A percentile compares a stretch with the other conserved stretches of the same genome.
Evolutionary conservation across 2,329 filamentous ascomycete species (phyloP).

Genomic region (Macrophomina pseudophaseolina): DNA sequence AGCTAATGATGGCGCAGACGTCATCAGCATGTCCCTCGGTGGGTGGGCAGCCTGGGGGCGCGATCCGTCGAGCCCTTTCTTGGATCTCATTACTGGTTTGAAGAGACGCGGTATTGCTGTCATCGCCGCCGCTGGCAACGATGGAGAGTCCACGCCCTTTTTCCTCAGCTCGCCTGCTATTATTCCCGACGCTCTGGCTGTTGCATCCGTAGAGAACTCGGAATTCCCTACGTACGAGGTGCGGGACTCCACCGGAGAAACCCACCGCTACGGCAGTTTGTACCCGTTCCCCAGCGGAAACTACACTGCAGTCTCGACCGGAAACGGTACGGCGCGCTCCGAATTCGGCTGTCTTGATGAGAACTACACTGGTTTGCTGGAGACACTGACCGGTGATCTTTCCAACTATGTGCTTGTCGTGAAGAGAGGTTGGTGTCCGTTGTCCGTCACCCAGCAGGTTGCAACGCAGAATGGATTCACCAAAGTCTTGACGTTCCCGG

Average conservation of each 20-base stretch:
- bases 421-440: background rate
- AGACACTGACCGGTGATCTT: background rate
- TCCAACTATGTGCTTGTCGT: conserved; percentile 8
- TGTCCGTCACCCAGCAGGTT: background rate
- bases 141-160: conserved; percentile 56
- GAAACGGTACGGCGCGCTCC: background rate
- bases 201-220: conserved; percentile 51
- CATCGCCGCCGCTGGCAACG: conserved; percentile 59
- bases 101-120: conserved; percentile 56
- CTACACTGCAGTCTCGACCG: conserved; percentile 3
- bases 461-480: background rate
- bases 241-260: background rate
- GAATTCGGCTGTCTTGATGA: background rate
- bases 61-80: conserved; percentile 45
- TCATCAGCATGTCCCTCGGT: conserved; percentile 46
- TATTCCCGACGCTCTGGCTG: conserved; percentile 49
- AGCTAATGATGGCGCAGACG: conserved; percentile 55
- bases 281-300: conserved; percentile 10
- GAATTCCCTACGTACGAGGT: conserved; percentile 33
- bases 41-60: conserved; percentile 5
- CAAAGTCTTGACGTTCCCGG: conserved; percentile 10
- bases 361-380: background rate
- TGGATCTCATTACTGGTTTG: conserved; percentile 48
- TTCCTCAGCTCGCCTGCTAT: conserved; percentile 50
- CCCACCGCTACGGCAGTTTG: background rate